Conservation (phyloP, 1,284 basidiomycete species). For the Boletellus deceptivus region DNA sequence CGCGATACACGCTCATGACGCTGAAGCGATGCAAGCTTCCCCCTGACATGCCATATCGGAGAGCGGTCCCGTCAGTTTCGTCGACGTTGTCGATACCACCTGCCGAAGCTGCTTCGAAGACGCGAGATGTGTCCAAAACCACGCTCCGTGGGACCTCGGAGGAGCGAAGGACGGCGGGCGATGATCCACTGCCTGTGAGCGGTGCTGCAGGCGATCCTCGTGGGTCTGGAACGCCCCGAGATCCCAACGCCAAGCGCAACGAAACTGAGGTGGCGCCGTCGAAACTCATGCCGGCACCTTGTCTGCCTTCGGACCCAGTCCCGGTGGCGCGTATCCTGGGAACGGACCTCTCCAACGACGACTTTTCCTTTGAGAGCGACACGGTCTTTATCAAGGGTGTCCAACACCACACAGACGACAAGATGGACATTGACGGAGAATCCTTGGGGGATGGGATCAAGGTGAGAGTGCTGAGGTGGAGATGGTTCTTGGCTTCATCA, state of each 20-base stretch:
- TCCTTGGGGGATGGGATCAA: constrained; percentile 3
- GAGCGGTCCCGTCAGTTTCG: background rate
- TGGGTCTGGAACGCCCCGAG: background rate
- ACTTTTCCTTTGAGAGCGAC: constrained; percentile 27
- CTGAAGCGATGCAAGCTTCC: constrained; percentile 4
- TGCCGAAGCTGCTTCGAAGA: constrained; percentile 3
- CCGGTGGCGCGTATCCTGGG: constrained; percentile 15
- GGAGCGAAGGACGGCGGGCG: background rate
- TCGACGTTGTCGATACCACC: background rate
- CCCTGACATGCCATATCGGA: background rate
- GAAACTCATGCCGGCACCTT: background rate
- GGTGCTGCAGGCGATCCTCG: background rate
- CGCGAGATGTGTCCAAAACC: background rate
- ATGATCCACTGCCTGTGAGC: background rate
- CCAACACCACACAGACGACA: background rate
- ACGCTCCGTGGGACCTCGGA: background rate
- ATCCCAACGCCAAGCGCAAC: background rate
- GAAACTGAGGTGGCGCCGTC: background rate
- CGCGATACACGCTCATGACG: constrained; percentile 20
- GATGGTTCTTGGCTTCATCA: constrained; percentile 21
- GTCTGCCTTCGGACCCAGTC: background rate
- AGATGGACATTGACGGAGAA: constrained; percentile 17
- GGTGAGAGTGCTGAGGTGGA: constrained; percentile 28
- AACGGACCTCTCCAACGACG: constrained; percentile 17
- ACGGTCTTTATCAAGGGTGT: constrained; percentile 15